Evolutionary conservation across 345 rosid species (phyloP), one percentile per base, ranked within the genome.

Genomic region (Anastatica hierochuntica): DNA sequence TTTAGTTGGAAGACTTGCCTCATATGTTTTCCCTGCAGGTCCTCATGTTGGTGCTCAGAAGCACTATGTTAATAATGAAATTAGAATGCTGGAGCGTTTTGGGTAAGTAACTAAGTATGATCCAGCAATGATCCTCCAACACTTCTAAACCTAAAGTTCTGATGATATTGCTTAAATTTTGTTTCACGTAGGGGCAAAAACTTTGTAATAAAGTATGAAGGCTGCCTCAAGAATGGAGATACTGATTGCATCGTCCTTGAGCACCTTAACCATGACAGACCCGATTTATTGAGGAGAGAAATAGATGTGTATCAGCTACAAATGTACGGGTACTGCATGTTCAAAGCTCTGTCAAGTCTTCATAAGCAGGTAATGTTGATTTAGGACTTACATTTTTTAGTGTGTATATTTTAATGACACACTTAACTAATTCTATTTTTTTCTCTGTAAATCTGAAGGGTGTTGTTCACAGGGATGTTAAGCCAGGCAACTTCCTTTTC

Each of bases 401-500:
- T 18, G 4, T 44, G 26, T 10, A 15, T 46, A 16, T 52, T 30
- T 59, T 16, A 38, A 24, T 30, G 13, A 39, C 8, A 0, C 44
- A 45, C 35, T 17, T 59, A 60, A 66, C 55, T 11, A 13, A 20
- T 59, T 52, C 37, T 1, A 30, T 52, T 48, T 41, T 52, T 15
- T 13, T 19, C 17, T 43, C 62, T 26, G 49, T 47, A 24, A 43
- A 17, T 49, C 26, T 53, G 41, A 74, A 92, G 98, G 94, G 90
- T 49, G 53, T 80, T 69, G 90, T 83, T 72, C 98, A 92, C 19
- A 85, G 94, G 66, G 98, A 92, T 77, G 90, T 92, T 33, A 92
- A 92, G 56, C 98, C 98, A 48, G 98, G 95, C 46, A 88, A 92
- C 73, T 92, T 92, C 70, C 95, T 92, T 30, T 92, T 84, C 75